Conservation (phyloP, 2,329 filamentous ascomycete species). For the Colletotrichum falcatum region DNA sequence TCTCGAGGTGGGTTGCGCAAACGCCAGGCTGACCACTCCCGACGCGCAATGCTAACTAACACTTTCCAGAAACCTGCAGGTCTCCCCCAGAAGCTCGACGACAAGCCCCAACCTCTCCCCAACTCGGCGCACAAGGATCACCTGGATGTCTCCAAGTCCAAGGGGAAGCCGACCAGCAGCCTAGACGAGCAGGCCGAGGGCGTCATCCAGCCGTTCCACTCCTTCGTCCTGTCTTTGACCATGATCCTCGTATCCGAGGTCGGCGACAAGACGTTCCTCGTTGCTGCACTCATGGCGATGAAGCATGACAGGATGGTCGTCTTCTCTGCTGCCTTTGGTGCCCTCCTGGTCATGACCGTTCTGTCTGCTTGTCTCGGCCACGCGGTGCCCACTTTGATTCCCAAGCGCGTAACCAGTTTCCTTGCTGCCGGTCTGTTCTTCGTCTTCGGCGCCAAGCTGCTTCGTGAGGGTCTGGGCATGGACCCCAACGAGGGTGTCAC, state of each 20-base stretch:
- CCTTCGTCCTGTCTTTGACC: conserved; percentile 89
- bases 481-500: conserved; percentile 88
- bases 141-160: conserved; percentile 60
- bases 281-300: conserved; percentile 99
- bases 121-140: conserved; percentile 74
- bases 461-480: conserved; percentile 91
- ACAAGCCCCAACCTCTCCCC: conserved; percentile 77
- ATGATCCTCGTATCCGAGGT: conserved; percentile 99
- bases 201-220: conserved; percentile 85
- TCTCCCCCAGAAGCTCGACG: conserved; percentile 82
- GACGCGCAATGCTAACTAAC: conserved; percentile 26
- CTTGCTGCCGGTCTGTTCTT: conserved; percentile 88
- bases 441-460: conserved; percentile 85
- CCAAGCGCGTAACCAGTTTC: conserved; percentile 91
- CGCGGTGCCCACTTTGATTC: conserved; percentile 88
- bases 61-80: conserved; percentile 78
- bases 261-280: conserved; percentile 98
- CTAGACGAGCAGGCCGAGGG: conserved; percentile 63
- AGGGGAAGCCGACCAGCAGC: conserved; percentile 48
- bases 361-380: conserved; percentile 94
- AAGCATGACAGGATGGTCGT: conserved; percentile 94
- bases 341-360: conserved; percentile 93
- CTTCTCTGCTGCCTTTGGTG: conserved; percentile 93
- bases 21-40: background rate
- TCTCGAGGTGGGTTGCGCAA: conserved; percentile 66